A percentile compares a stretch with the other conserved stretches of the same genome.
These are phyloP conservation scores for Sporothrix protearum DNA, from an alignment of 2,329 filamentous ascomycete species.

Conservation along the genomic window DNA sequence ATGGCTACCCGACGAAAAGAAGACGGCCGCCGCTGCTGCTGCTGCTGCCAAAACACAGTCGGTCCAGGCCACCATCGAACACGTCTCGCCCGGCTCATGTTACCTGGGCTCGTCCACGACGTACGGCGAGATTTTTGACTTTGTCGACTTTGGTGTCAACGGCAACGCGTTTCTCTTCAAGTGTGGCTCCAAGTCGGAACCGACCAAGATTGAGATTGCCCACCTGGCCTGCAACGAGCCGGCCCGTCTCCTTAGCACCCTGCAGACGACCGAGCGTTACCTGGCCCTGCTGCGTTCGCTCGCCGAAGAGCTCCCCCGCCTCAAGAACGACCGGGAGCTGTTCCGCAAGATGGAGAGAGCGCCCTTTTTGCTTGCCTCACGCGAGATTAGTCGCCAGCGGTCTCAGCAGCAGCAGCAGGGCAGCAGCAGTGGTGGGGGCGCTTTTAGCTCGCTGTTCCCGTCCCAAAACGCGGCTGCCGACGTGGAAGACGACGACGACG, in stretches of 20 bases:
- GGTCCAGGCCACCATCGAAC: conserved; percentile 39
- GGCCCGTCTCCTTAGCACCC: conserved; percentile 70
- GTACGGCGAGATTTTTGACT: conserved; percentile 92
- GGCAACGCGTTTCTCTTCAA: conserved; percentile 86
- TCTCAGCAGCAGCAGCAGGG: not conserved
- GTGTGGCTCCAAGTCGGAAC: conserved; percentile 87
- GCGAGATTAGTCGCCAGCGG: conserved; percentile 56
- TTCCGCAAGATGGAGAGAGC: conserved; percentile 72
- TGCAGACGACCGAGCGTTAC: conserved; percentile 83
- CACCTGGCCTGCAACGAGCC: conserved; percentile 80
- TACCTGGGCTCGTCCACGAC: conserved; percentile 70
- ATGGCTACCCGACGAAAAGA: conserved; percentile 32
- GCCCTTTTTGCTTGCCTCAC: conserved; percentile 77
- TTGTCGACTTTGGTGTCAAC: conserved; percentile 86
- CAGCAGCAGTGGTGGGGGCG: not conserved
- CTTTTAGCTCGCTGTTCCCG: not conserved
- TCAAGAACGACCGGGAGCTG: conserved; percentile 76
- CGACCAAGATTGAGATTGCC: conserved; percentile 81
- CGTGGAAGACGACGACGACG: conserved; percentile 54
- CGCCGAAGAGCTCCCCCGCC: conserved; percentile 63
- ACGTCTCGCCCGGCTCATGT: conserved; percentile 66
- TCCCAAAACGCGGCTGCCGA: conserved; percentile 37
- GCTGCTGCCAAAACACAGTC: conserved; percentile 11
- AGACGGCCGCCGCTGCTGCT: conserved; percentile 4
- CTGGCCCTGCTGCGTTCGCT: conserved; percentile 75